These are phyloP conservation scores for Aspergillus glaucus DNA, from an alignment of 2,329 filamentous ascomycete genomes.

Conservation along the genomic window DNA sequence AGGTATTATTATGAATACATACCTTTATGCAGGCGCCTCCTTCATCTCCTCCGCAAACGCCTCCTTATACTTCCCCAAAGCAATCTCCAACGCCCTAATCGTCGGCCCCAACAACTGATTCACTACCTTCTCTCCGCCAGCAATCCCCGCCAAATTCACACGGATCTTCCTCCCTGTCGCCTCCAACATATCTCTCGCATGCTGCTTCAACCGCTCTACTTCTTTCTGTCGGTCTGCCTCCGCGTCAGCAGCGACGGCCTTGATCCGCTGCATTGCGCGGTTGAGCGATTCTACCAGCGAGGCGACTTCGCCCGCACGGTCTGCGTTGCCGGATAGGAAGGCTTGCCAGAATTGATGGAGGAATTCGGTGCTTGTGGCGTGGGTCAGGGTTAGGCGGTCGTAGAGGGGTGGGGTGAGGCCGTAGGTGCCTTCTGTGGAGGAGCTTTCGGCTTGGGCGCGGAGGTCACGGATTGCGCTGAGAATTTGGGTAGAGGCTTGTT, in stretches of 20 bases:
- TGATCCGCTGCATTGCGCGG: slow-evolving; percentile 70
- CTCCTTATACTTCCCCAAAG: slow-evolving; percentile 63
- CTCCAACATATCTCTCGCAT: slow-evolving; percentile 64
- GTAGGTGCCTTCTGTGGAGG: slow-evolving; percentile 31
- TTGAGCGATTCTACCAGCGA: slow-evolving; percentile 77
- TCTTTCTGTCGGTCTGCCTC: slow-evolving; percentile 65
- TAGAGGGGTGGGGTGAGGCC: slow-evolving; percentile 49
- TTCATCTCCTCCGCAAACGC: slow-evolving; percentile 59
- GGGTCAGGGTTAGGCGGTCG: slow-evolving; percentile 64
- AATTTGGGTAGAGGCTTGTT: slow-evolving; percentile 52
- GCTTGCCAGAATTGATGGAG: slow-evolving; percentile 95
- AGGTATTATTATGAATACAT: no score
- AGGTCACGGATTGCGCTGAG: slow-evolving; percentile 53
- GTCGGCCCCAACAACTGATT: slow-evolving; percentile 70
- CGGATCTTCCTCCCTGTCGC: slow-evolving; percentile 67
- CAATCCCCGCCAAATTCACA: slow-evolving; percentile 59
- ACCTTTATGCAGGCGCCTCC: slow-evolving; percentile 10
- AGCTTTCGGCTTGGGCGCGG: slow-evolving; percentile 41
- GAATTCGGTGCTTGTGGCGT: slow-evolving; percentile 91
- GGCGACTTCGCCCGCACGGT: slow-evolving; percentile 71
- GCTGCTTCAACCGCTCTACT: slow-evolving; percentile 60
- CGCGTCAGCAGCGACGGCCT: slow-evolving; percentile 71
- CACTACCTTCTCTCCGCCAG: slow-evolving; percentile 71
- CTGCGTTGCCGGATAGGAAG: slow-evolving; percentile 80
- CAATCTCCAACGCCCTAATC: slow-evolving; percentile 62